Evolutionary conservation across 139 green algal genomes (phyloP).

Genomic region (Volvox africanus): DNA sequence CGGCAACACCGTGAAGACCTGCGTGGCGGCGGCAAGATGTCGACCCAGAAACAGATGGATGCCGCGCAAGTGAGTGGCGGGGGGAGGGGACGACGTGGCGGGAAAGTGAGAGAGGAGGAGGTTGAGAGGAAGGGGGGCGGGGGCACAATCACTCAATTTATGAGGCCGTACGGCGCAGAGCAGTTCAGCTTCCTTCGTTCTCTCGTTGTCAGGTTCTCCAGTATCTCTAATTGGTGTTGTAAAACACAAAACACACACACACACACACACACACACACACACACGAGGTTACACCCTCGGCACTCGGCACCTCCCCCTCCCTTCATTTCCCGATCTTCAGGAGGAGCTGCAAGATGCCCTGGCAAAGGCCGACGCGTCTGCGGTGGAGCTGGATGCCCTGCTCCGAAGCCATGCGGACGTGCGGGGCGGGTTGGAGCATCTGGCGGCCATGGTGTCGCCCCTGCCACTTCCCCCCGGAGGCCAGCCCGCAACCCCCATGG

Average conservation of each 20-base stretch:
- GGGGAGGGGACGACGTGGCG: not conserved
- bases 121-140: not conserved
- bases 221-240: not conserved
- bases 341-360: conserved; percentile 10
- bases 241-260: no score
- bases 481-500: conserved; percentile 26
- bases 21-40: conserved; percentile 37
- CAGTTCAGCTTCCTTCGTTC: no score
- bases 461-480: conserved; percentile 49
- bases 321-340: not conserved
- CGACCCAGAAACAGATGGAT: conserved; percentile 40
- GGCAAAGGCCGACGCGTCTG: not conserved
- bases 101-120: not conserved
- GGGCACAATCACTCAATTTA: no score
- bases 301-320: no score
- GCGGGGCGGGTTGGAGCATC: conserved; percentile 50
- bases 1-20: conserved; percentile 27
- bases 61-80: conserved; percentile 21
- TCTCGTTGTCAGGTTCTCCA: no score
- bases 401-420: conserved; percentile 28
- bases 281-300: no score
- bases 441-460: conserved; percentile 41
- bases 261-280: no score
- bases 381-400: conserved; percentile 1
- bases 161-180: no score